These are phyloP conservation scores for Malassezia slooffiae DNA, from an alignment of 1,284 basidiomycete species.

Conservation along the genomic window DNA sequence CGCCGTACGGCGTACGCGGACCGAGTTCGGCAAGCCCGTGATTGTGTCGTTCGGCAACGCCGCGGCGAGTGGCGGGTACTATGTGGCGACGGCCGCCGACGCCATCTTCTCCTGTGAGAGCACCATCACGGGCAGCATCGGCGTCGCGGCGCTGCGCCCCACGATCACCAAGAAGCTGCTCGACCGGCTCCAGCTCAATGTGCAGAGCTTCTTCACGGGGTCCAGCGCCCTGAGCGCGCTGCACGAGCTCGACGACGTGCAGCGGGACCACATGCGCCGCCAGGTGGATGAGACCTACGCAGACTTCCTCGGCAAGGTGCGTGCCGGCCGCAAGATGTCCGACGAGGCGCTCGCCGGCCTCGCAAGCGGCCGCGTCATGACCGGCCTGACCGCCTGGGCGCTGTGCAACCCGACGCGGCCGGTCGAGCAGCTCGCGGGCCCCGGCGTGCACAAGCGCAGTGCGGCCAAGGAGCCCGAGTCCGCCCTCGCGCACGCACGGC, in stretches of 20 bases:
- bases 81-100: slow-evolving; percentile 38
- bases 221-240: slow-evolving; percentile 42
- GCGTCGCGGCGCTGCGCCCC: slow-evolving; percentile 48
- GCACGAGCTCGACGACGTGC: slow-evolving; percentile 40
- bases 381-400: slow-evolving; percentile 47
- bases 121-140: slow-evolving; percentile 49
- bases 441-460: too few species aligned
- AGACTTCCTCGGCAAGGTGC: slow-evolving; percentile 42
- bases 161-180: slow-evolving; percentile 48
- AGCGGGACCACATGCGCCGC: slow-evolving; percentile 34
- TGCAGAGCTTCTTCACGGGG: slow-evolving; percentile 48
- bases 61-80: slow-evolving; percentile 48
- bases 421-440: too few species aligned
- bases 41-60: slow-evolving; percentile 49
- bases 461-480: too few species aligned
- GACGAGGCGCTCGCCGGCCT: slow-evolving; percentile 45
- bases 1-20: slow-evolving; percentile 44
- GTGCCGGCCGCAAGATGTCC: slow-evolving; percentile 45
- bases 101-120: slow-evolving; percentile 45
- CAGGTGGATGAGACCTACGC: slow-evolving; percentile 48
- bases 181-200: slow-evolving; percentile 46
- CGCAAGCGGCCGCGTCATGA: slow-evolving; percentile 49
- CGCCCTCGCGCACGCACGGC: too few species aligned
- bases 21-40: slow-evolving; percentile 46
- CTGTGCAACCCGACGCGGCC: slow-evolving; percentile 32